These are phyloP conservation scores for Penicillium capsulatum DNA, from an alignment of 2,329 filamentous ascomycete species.

Conservation along the genomic window DNA sequence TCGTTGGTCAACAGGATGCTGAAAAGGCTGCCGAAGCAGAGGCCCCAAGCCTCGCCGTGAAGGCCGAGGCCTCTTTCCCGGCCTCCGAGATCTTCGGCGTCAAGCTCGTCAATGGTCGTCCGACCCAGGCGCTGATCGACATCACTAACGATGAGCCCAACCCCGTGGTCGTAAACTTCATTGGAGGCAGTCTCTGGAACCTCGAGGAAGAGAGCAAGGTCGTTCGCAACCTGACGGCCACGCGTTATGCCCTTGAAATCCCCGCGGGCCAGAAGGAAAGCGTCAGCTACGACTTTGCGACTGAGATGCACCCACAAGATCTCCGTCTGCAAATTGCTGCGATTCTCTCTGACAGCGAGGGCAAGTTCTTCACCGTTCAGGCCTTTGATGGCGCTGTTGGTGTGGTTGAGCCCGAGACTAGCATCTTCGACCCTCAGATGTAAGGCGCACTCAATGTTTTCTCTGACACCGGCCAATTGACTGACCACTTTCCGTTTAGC, in stretches of 20 bases:
- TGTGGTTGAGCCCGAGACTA: slow-evolving; percentile 85
- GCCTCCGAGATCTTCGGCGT: slow-evolving; percentile 81
- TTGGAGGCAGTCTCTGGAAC: slow-evolving; percentile 69
- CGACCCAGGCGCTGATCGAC: slow-evolving; percentile 76
- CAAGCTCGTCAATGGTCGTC: slow-evolving; percentile 88
- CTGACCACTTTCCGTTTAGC: slow-evolving; percentile 46
- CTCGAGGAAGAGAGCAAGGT: slow-evolving; percentile 56
- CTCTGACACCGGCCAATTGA: slow-evolving; percentile 12
- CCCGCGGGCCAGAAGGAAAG: slow-evolving; percentile 71
- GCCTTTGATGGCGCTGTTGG: slow-evolving; percentile 78
- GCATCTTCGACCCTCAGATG: slow-evolving; percentile 94
- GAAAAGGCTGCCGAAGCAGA: slow-evolving; percentile 62
- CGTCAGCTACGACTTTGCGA: slow-evolving; percentile 77
- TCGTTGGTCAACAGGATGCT: slow-evolving; percentile 41
- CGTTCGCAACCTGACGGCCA: slow-evolving; percentile 78
- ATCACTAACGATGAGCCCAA: slow-evolving; percentile 78
- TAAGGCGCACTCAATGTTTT: slow-evolving; percentile 47
- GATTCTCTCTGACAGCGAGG: slow-evolving; percentile 64
- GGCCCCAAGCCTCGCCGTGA: slow-evolving; percentile 56
- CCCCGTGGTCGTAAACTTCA: slow-evolving; percentile 68
- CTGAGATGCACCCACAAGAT: slow-evolving; percentile 90
- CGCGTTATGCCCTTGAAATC: slow-evolving; percentile 69
- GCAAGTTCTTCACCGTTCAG: slow-evolving; percentile 68
- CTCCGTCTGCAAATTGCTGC: slow-evolving; percentile 72
- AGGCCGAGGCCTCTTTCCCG: slow-evolving; percentile 57